Percentiles rank a stretch among this genome's conserved stretches.
These are phyloP conservation scores for Penicillium sp. DNA, from an alignment of 2,329 filamentous ascomycete species.

Conservation along the genomic window DNA sequence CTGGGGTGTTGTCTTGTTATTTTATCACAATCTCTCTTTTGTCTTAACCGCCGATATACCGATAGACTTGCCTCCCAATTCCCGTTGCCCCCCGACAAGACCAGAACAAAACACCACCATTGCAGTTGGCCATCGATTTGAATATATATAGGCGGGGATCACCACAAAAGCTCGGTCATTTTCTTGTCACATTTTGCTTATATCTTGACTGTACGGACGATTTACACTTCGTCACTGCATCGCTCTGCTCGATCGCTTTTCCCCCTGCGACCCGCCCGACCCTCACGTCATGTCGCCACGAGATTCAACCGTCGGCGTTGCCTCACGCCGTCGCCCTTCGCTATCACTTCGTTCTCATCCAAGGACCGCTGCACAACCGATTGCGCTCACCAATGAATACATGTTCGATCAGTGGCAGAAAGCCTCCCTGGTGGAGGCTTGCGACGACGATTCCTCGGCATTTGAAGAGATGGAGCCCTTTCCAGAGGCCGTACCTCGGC, in stretches of 20 bases:
- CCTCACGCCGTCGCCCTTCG: conserved; percentile 44
- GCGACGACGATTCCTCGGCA: conserved; percentile 30
- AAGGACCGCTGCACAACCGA: conserved; percentile 39
- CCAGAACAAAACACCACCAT: conserved; percentile 11
- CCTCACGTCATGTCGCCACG: conserved; percentile 36
- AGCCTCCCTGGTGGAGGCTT: conserved; percentile 29
- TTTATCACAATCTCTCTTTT: conserved; percentile 13
- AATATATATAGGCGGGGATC: conserved; percentile 16
- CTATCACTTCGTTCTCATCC: conserved; percentile 44
- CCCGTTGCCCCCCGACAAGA: conserved; percentile 8
- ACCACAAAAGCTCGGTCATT: conserved; percentile 20
- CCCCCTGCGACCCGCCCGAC: conserved; percentile 8
- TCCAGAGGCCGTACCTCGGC: conserved; percentile 37
- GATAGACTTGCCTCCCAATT: conserved; percentile 17
- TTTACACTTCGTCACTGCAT: conserved; percentile 8
- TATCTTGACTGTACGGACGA: background rate
- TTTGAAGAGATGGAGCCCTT: conserved; percentile 41
- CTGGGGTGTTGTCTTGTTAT: conserved; percentile 20
- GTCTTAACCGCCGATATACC: conserved; percentile 10
- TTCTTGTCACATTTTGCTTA: background rate
- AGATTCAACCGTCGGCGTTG: conserved; percentile 32
- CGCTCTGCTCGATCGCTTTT: conserved; percentile 16
- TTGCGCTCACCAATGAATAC: conserved; percentile 25
- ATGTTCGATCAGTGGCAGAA: conserved; percentile 33
- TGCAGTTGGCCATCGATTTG: conserved; percentile 4